phyloP scores from a whole-genome alignment of 768 basidiomycete species.

The Xerocomus potaroensis region DNA sequence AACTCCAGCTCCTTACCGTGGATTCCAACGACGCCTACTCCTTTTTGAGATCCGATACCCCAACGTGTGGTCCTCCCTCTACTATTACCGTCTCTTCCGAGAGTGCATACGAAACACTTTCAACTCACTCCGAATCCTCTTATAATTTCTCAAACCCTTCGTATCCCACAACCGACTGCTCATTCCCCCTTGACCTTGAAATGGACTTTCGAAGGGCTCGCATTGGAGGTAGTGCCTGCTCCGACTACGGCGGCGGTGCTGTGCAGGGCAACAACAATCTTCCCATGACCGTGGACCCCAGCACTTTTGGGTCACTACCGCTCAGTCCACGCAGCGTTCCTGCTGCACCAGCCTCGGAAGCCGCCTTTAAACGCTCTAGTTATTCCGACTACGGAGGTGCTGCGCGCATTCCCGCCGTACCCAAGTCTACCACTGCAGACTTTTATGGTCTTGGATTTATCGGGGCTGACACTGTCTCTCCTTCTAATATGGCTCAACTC shows the following conservation, averaged over 20 bases:
- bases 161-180: conserved; percentile 46
- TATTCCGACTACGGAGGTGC: conserved; percentile 66
- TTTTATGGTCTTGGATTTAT: conserved; percentile 38
- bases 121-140: conserved; percentile 64
- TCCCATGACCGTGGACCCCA: conserved; percentile 47
- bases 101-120: conserved; percentile 67
- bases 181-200: conserved; percentile 62
- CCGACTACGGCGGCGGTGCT: conserved; percentile 49
- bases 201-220: conserved; percentile 68
- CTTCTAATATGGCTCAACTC: conserved; percentile 49
- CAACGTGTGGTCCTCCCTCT: conserved; percentile 69
- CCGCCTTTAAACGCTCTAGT: conserved; percentile 42
- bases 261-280: conserved; percentile 36
- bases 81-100: conserved; percentile 77
- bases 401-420: conserved; percentile 43
- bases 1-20: conserved; percentile 59
- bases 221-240: conserved; percentile 42
- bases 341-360: conserved; percentile 29
- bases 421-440: conserved; percentile 47
- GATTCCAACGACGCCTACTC: conserved; percentile 63
- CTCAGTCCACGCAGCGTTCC: conserved; percentile 54
- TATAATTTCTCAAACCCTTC: conserved; percentile 60
- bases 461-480: conserved; percentile 45
- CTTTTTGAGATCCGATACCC: conserved; percentile 58
- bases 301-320: conserved; percentile 53